phyloP scores from a whole-genome alignment of 495 filamentous ascomycete species.

The Aspergillus indologenus region DNA sequence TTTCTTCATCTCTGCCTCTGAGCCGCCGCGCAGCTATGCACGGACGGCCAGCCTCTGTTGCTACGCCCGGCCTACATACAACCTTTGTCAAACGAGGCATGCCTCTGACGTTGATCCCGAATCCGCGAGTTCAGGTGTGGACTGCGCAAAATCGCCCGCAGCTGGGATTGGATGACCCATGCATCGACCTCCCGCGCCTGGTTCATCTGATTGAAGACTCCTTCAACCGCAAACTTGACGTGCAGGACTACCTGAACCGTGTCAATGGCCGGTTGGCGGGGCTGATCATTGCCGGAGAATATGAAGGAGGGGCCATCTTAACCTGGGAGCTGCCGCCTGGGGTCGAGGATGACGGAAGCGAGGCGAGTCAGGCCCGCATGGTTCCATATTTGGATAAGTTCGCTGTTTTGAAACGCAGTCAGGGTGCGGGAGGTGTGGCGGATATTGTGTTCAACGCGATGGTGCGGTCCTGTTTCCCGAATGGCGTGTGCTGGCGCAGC shows the following conservation, averaged over 20 bases:
- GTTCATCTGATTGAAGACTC: constrained; percentile 91
- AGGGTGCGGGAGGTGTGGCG: constrained; percentile 88
- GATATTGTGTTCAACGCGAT: constrained; percentile 96
- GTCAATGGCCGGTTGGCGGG: constrained; percentile 78
- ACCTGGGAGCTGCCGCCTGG: constrained; percentile 86
- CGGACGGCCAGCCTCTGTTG: constrained; percentile 23
- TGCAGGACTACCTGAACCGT: constrained; percentile 73
- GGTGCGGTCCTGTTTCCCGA: constrained; percentile 81
- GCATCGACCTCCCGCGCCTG: constrained; percentile 77
- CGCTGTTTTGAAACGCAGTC: constrained; percentile 80
- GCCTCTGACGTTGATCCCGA: constrained; percentile 78
- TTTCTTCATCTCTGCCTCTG: constrained; percentile 83
- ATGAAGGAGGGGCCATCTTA: constrained; percentile 90
- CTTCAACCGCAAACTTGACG: constrained; percentile 81
- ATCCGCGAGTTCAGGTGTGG: constrained; percentile 64
- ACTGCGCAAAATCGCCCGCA: constrained; percentile 53
- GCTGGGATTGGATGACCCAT: constrained; percentile 68
- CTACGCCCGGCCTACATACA: constrained; percentile 43
- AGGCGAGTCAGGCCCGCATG: constrained; percentile 50
- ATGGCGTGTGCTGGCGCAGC: constrained; percentile 78
- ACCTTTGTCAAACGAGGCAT: constrained; percentile 91
- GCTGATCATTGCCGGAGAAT: constrained; percentile 90
- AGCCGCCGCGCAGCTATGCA: constrained; percentile 48
- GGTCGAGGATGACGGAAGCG: constrained; percentile 49
- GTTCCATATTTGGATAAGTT: constrained; percentile 99